Conservation (phyloP, 1,284 basidiomycete genomes). For the Leccinum cinnamomeum region DNA sequence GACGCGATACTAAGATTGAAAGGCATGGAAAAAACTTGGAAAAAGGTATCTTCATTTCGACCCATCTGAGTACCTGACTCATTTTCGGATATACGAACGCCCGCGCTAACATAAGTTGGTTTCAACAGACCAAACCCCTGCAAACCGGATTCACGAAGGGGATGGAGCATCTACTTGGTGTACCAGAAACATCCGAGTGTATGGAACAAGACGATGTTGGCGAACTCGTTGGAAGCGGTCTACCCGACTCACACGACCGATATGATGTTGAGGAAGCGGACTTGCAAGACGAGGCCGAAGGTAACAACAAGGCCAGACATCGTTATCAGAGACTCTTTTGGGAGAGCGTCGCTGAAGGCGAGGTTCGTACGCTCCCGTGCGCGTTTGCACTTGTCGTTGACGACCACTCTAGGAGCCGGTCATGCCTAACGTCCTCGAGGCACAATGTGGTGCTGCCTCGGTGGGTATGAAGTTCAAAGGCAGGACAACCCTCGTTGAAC, state of each 20-base stretch:
- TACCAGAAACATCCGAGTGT: slow-evolving; percentile 28
- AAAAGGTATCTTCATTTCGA: slow-evolving; percentile 49
- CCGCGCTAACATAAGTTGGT: slow-evolving; percentile 19
- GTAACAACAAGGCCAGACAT: slow-evolving; percentile 54
- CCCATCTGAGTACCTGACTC: slow-evolving; percentile 52
- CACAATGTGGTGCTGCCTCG: slow-evolving; percentile 38
- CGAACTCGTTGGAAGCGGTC: slow-evolving; percentile 16
- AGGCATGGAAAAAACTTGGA: slow-evolving; percentile 67
- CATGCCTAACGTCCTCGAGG: slow-evolving; percentile 51
- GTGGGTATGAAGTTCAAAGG: slow-evolving; percentile 39
- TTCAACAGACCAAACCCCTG: slow-evolving; percentile 49
- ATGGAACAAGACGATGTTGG: slow-evolving; percentile 5
- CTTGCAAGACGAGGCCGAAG: slow-evolving; percentile 54
- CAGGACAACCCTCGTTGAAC: slow-evolving; percentile 38
- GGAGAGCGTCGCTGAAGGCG: slow-evolving; percentile 66
- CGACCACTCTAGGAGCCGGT: slow-evolving; percentile 48
- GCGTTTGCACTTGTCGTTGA: slow-evolving; percentile 1
- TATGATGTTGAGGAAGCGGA: slow-evolving; percentile 59
- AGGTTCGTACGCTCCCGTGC: slow-evolving; percentile 43
- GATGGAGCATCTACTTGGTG: slow-evolving; percentile 67
- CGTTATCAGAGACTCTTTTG: slow-evolving; percentile 72
- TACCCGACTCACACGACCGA: slow-evolving; percentile 32
- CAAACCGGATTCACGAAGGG: slow-evolving; percentile 69
- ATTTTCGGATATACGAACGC: slow-evolving; percentile 2
- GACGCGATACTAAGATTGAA: slow-evolving; percentile 80